A percentile compares a stretch with the other conserved stretches of the same genome.
Conservation (phyloP, 345 rosid genomes). For the thale cress (Arabidopsis thaliana) region TAIR10.1 NC_003075.7:15437001-15437500, state of each 20-base stretch:
- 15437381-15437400: conserved; percentile 13
- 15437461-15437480: conserved; percentile 47
- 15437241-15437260: background rate
- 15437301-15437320: background rate
- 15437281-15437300: background rate
- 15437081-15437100: background rate
- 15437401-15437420: conserved; percentile 32
- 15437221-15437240: background rate
- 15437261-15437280: background rate
- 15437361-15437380: background rate
- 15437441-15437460: conserved; percentile 53
- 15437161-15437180: conserved; percentile 68
- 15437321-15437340: background rate
- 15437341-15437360: background rate
- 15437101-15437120: conserved; percentile 1
- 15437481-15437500: conserved; percentile 62
- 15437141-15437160: conserved; percentile 67
- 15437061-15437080: background rate
- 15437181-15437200: conserved; percentile 57
- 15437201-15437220: conserved; percentile 63
- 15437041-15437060: background rate
- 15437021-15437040: conserved; percentile 54
- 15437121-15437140: conserved; percentile 81
- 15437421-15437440: conserved; percentile 52
- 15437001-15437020: conserved; percentile 53